Percentiles rank a stretch among this genome's conserved stretches.
These are phyloP conservation scores for Flaveria trinervia DNA, from an alignment of 129 eudicot species.

Conservation along the genomic window DNA sequence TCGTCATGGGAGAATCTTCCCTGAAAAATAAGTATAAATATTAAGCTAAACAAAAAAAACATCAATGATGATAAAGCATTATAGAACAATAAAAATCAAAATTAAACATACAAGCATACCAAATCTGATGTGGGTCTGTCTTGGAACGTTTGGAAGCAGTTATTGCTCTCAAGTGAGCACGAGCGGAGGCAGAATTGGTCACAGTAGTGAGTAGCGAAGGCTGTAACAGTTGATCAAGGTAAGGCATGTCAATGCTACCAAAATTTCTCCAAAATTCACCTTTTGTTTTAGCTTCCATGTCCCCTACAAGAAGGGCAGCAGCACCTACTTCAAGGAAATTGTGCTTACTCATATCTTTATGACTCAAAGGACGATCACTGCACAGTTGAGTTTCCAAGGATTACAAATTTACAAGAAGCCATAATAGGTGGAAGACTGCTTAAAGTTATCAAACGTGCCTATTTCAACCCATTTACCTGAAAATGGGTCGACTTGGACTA, in stretches of 20 bases:
- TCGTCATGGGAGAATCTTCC: conserved; percentile 88
- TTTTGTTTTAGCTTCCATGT: conserved; percentile 89
- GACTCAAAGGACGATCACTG: conserved; percentile 67
- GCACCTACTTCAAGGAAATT: conserved; percentile 96
- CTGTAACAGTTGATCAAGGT: conserved; percentile 88
- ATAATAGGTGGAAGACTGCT: conserved; percentile 2
- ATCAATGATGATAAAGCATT: conserved; percentile 11
- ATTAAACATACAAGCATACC: conserved; percentile 41
- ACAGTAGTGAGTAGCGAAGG: conserved; percentile 87
- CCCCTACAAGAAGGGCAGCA: conserved; percentile 92
- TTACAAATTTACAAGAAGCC: conserved; percentile 10
- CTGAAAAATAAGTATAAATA: conserved; percentile 45
- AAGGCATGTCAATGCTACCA: conserved; percentile 90
- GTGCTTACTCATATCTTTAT: conserved; percentile 63
- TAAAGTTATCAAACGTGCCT: background rate
- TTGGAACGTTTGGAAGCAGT: conserved; percentile 90
- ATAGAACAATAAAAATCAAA: background rate
- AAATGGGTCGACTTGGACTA: background rate
- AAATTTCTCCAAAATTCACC: conserved; percentile 83
- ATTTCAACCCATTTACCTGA: background rate
- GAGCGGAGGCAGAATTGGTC: conserved; percentile 80
- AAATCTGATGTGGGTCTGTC: conserved; percentile 73
- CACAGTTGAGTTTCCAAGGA: conserved; percentile 22
- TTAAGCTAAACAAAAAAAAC: conserved; percentile 17
- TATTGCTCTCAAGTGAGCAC: conserved; percentile 90